Base-by-base conservation (phyloP, 805 yeast genomes). In the Candida nonsorbophila region DNA sequence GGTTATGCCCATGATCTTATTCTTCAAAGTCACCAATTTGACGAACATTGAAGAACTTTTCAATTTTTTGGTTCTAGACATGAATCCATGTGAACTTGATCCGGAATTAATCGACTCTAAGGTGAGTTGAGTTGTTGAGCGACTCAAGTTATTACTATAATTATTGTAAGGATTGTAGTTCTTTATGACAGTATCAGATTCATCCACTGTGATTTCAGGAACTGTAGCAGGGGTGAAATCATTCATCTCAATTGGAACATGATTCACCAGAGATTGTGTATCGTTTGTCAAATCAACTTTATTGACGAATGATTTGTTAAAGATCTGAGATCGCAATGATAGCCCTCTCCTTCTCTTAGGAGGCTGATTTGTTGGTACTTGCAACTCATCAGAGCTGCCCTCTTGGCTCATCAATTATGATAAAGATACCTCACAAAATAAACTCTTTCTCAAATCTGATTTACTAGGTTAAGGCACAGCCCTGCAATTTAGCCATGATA, bases 241-340 rank as follows among this genome's bases (percentile, higher is more conserved):
- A 9, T 10, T 23, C 14, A 11, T 18, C 19, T 12, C 5, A 8
- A 22, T 25, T 10, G 12, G 30, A 26, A 17, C 12, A 14, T 11
- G 20, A 7, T n/a, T 26, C 19, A 9, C 23, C 33, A 14, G 37
- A 19, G 10, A 11, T n/a, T 13, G 16, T 19, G 14, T 21, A 25
- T 19, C 9, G 17, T 14, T 9, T 12, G 16, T 11, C 14, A 7
- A 7, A 7, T 22, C 9, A 12, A 29, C 28, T 9, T 34, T 17
- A 15, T 14, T 22, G 17, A 37, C 40, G 23, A 29, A 43, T 38
- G 62, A 49, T 36, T 66, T 74, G 46, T 67, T 74, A 55, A 80
- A 69, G 27, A 81, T 60, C 55, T 81, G 86, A 0, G 83, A 65
- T 36, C 88, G 62, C 32, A 81, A 52, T 6, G 84, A 77, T 36